Percentiles rank a stretch among this genome's conserved stretches.
Conservation (phyloP, 352 stramenopile genomes). For the Pythium aristosporum region DNA sequence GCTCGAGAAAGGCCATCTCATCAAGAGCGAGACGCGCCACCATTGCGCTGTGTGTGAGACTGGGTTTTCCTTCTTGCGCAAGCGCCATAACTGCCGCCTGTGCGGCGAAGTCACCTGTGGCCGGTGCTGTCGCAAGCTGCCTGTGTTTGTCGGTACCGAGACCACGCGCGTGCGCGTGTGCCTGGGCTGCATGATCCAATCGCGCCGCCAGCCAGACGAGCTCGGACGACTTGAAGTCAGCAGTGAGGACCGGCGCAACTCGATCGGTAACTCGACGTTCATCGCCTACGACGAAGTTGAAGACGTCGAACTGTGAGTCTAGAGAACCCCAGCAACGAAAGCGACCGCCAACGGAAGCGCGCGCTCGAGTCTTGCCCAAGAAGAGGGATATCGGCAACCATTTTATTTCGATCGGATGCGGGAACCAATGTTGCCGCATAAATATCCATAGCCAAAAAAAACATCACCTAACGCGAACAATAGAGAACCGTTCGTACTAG, state of each 20-base stretch:
- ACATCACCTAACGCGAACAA: slow-evolving; percentile 6
- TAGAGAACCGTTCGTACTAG: slow-evolving; percentile 1
- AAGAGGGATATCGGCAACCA: not conserved
- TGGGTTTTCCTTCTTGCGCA: slow-evolving; percentile 73
- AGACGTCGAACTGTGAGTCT: slow-evolving; percentile 6
- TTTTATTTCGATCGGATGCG: slow-evolving; percentile 8
- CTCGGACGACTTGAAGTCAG: slow-evolving; percentile 31
- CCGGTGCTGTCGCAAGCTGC: slow-evolving; percentile 71
- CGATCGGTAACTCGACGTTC: slow-evolving; percentile 63
- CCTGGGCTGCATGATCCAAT: slow-evolving; percentile 74
- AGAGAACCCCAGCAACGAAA: not conserved
- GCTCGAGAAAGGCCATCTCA: slow-evolving; percentile 37
- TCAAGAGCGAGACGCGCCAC: slow-evolving; percentile 45
- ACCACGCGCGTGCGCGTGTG: slow-evolving; percentile 74
- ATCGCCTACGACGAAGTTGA: slow-evolving; percentile 65
- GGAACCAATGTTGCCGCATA: slow-evolving; percentile 2
- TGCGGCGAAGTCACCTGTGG: slow-evolving; percentile 70
- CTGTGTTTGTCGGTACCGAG: slow-evolving; percentile 58
- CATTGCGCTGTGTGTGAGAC: slow-evolving; percentile 68
- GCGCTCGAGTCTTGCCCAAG: not conserved
- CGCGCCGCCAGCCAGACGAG: slow-evolving; percentile 59
- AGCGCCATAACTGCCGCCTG: slow-evolving; percentile 72
- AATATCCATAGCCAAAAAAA: slow-evolving; percentile 12
- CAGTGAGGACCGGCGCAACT: slow-evolving; percentile 42
- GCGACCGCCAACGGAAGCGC: slow-evolving; percentile 15